phyloP scores from a whole-genome alignment of 805 yeast species.

The Starmerella cellae region DNA sequence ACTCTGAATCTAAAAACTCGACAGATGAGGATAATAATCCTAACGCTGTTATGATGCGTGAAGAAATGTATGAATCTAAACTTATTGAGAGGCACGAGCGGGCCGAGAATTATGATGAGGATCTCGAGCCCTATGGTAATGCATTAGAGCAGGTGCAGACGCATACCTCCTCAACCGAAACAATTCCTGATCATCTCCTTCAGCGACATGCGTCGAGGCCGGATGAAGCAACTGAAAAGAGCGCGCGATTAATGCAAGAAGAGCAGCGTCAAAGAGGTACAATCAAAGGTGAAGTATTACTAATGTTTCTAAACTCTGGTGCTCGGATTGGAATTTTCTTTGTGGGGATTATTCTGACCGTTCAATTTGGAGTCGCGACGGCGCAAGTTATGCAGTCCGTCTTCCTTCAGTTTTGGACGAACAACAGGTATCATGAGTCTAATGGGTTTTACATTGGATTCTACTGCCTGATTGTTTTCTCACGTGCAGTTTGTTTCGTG shows the following conservation, averaged over 20 bases:
- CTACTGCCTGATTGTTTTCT: slow-evolving; percentile 39
- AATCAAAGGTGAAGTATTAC: slow-evolving; percentile 35
- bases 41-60: slow-evolving; percentile 19
- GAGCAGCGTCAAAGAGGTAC: slow-evolving; percentile 25
- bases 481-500: slow-evolving; percentile 35
- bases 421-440: slow-evolving; percentile 36
- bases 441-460: slow-evolving; percentile 60
- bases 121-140: not conserved
- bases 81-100: slow-evolving; percentile 6
- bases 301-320: slow-evolving; percentile 39
- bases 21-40: slow-evolving; percentile 4
- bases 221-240: not conserved
- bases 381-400: slow-evolving; percentile 27
- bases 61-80: slow-evolving; percentile 14
- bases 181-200: not conserved
- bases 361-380: slow-evolving; percentile 38
- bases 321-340: slow-evolving; percentile 24
- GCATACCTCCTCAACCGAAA: not conserved
- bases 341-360: slow-evolving; percentile 7
- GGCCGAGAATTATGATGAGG: slow-evolving; percentile 7
- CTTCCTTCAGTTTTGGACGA: slow-evolving; percentile 66
- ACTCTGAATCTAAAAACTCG: slow-evolving; percentile 2
- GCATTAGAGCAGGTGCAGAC: not conserved
- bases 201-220: not conserved
- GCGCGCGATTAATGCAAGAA: slow-evolving; percentile 22